Evolutionary conservation across 1,284 basidiomycete species (phyloP).

Genomic region (Cutaneotrichosporon cavernicola): DNA sequence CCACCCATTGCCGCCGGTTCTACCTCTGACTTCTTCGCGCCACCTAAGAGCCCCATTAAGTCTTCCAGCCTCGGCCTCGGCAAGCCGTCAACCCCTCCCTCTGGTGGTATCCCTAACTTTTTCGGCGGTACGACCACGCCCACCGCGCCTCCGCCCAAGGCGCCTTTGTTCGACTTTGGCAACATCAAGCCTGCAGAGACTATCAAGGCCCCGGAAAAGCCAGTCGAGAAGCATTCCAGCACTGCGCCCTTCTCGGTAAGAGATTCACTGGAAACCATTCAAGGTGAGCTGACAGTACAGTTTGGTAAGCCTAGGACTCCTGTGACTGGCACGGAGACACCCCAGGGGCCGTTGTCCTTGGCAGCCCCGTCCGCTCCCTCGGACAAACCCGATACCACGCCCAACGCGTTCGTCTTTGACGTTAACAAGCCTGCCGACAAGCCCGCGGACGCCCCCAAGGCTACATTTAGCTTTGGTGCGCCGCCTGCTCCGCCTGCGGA

Average conservation of each 20-base stretch:
- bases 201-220: not conserved
- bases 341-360: conserved; percentile 27
- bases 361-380: conserved; percentile 19
- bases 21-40: conserved; percentile 32
- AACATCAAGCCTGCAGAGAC: conserved; percentile 24
- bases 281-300: not conserved
- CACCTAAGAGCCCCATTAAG: conserved; percentile 16
- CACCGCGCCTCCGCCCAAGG: conserved; percentile 17
- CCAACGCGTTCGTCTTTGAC: conserved; percentile 34
- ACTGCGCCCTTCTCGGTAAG: conserved; percentile 7
- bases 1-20: conserved; percentile 28
- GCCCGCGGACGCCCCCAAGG: conserved; percentile 17
- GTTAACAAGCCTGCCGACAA: conserved; percentile 16
- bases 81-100: conserved; percentile 31
- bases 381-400: conserved; percentile 23
- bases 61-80: conserved; percentile 31
- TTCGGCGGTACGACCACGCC: conserved; percentile 18
- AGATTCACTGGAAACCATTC: not conserved
- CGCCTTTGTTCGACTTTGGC: conserved; percentile 38
- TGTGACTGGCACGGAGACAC: conserved; percentile 13
- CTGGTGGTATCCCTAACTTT: conserved; percentile 24
- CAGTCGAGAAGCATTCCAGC: not conserved
- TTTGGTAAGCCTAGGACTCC: conserved; percentile 19
- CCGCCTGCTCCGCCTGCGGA: conserved; percentile 10
- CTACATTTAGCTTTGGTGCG: conserved; percentile 27